Evolutionary conservation across 306 rosid genomes (phyloP).

Genomic region (Cicer judaicum): DNA sequence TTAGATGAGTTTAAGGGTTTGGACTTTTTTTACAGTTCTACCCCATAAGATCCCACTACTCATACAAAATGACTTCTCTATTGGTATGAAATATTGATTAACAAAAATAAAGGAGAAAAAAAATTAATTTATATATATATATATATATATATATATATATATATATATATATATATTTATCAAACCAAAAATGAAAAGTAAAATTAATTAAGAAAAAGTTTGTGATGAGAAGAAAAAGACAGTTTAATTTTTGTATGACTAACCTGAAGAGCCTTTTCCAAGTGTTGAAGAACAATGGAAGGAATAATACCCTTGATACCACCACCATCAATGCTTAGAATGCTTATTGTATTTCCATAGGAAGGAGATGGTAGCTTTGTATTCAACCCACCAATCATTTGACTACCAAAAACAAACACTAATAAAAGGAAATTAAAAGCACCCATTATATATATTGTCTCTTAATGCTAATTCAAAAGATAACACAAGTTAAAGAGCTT

Average conservation of each 20-base stretch:
- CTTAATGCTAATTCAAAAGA: background rate
- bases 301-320: slow-evolving; percentile 50
- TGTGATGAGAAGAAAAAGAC: no score
- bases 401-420: slow-evolving; percentile 9
- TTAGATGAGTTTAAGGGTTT: no score
- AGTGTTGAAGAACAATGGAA: slow-evolving; percentile 4
- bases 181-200: background rate
- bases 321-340: slow-evolving; percentile 55
- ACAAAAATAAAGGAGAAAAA: no score
- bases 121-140: no score
- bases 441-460: slow-evolving; percentile 30
- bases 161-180: no score
- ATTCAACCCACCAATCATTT: slow-evolving; percentile 33
- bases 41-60: no score
- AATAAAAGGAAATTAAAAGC: slow-evolving; percentile 9
- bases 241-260: background rate
- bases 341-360: slow-evolving; percentile 34
- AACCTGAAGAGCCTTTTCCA: slow-evolving; percentile 46
- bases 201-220: no score
- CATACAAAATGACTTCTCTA: no score
- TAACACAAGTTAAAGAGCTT: background rate
- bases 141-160: no score
- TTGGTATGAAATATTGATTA: no score
- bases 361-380: slow-evolving; percentile 12
- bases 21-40: no score